These are phyloP conservation scores for Filosporella fistucella DNA, from an alignment of 495 filamentous ascomycete genomes.

Conservation along the genomic window DNA sequence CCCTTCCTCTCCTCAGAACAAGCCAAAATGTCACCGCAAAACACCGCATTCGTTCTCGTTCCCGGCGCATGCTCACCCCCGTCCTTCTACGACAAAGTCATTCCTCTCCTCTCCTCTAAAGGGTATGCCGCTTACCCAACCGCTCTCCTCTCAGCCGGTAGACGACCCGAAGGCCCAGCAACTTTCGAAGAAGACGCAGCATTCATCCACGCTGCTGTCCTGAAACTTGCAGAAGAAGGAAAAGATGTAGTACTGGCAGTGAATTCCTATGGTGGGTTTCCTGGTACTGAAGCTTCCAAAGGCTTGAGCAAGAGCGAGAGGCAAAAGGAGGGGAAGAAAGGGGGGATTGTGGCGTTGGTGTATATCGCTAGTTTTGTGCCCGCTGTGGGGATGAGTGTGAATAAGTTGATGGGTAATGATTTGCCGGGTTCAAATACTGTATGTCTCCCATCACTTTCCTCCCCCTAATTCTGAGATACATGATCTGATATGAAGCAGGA, in stretches of 20 bases:
- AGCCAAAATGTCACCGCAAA: too few relatives aligned
- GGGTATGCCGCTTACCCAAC: too few relatives aligned
- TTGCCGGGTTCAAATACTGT: neutral
- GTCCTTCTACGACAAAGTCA: too few relatives aligned
- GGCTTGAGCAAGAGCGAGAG: slow-evolving; percentile 34
- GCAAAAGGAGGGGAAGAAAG: slow-evolving; percentile 30
- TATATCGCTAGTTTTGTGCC: slow-evolving; percentile 29
- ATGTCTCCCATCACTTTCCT: neutral
- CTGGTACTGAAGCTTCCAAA: slow-evolving; percentile 28
- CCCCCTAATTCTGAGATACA: neutral
- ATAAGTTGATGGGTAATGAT: neutral
- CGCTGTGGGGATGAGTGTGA: slow-evolving; percentile 5
- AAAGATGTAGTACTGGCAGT: slow-evolving; percentile 26
- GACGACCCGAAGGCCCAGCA: too few relatives aligned
- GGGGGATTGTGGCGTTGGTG: slow-evolving; percentile 32
- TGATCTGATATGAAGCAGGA: neutral
- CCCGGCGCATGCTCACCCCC: too few relatives aligned
- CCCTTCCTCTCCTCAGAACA: too few relatives aligned
- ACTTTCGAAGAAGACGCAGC: neutral
- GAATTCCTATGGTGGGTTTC: slow-evolving; percentile 34
- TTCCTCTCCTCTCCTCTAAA: too few relatives aligned
- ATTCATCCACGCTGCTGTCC: neutral
- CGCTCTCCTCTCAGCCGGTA: too few relatives aligned
- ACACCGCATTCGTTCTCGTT: too few relatives aligned
- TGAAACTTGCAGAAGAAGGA: neutral